These are phyloP conservation scores for Pseudomassariella vexata DNA, from an alignment of 2,329 filamentous ascomycete species.

Conservation along the genomic window DNA sequence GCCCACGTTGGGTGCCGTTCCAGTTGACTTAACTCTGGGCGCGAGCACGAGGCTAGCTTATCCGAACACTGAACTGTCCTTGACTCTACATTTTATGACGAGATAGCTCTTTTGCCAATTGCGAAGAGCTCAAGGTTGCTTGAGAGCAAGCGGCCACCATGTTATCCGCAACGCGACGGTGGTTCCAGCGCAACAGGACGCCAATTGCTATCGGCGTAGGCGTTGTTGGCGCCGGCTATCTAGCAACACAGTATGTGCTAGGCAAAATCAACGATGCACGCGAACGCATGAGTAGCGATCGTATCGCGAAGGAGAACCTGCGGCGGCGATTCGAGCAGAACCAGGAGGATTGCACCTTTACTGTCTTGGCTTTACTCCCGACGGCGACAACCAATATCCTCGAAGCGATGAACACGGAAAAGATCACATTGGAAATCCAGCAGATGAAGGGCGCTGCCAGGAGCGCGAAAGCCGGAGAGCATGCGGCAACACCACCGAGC, in stretches of 20 bases:
- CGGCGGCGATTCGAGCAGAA: conserved; percentile 97
- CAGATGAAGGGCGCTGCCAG: conserved; percentile 76
- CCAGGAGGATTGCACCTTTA: conserved; percentile 97
- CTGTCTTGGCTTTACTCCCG: conserved; percentile 89
- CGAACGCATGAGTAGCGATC: conserved; percentile 93
- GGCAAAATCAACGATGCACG: conserved; percentile 87
- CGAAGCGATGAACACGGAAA: conserved; percentile 82
- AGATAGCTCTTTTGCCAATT: no score
- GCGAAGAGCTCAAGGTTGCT: neutral
- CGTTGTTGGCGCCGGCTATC: conserved; percentile 82
- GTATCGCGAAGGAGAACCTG: conserved; percentile 93
- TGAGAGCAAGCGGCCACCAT: conserved; percentile 30
- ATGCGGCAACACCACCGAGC: conserved; percentile 43
- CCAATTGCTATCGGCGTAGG: conserved; percentile 84
- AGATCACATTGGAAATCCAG: conserved; percentile 88
- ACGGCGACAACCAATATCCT: conserved; percentile 87
- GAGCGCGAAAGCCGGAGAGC: conserved; percentile 51
- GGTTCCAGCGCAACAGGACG: conserved; percentile 87
- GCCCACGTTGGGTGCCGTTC: neutral
- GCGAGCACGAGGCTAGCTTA: no score
- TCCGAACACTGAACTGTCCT: no score
- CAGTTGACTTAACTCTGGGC: neutral
- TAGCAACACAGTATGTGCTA: conserved; percentile 88
- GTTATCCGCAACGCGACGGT: conserved; percentile 73
- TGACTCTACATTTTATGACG: no score